These are phyloP conservation scores for Aquilaria yunnanensis DNA, from an alignment of 345 rosid species.

Conservation along the genomic window DNA sequence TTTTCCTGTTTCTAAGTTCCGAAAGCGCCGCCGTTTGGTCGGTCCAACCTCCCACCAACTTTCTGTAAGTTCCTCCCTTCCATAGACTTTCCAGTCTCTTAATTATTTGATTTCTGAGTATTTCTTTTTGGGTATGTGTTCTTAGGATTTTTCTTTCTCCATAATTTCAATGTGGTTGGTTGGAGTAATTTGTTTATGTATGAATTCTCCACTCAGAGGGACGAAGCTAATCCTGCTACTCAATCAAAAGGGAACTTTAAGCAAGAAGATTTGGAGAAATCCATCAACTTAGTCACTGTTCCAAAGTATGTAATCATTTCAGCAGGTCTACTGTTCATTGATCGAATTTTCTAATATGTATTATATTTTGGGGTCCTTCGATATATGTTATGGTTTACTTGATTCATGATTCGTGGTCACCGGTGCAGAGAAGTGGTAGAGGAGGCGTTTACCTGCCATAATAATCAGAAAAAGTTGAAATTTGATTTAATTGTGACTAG, in stretches of 20 bases:
- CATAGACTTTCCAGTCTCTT: background rate
- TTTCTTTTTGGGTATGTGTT: background rate
- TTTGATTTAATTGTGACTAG: slow-evolving; percentile 41
- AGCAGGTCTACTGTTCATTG: background rate
- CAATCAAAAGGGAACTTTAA: slow-evolving; percentile 16
- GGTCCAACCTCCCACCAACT: slow-evolving; percentile 21
- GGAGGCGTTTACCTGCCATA: slow-evolving; percentile 11
- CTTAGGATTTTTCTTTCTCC: no score
- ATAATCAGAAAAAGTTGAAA: slow-evolving; percentile 33
- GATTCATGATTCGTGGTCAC: no score
- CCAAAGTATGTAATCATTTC: slow-evolving; percentile 17
- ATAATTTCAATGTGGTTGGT: no score
- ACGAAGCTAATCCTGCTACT: slow-evolving; percentile 17
- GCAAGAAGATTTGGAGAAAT: slow-evolving; percentile 15
- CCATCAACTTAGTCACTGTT: slow-evolving; percentile 12
- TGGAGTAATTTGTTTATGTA: background rate
- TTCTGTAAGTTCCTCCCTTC: slow-evolving; percentile 21
- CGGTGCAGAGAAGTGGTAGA: slow-evolving; percentile 22
- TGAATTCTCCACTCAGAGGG: slow-evolving; percentile 27
- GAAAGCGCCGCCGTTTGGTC: slow-evolving; percentile 22
- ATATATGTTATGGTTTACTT: background rate
- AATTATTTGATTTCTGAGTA: background rate
- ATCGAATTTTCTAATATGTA: background rate
- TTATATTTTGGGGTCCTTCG: background rate
- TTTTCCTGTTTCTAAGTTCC: slow-evolving; percentile 44